These are phyloP conservation scores for Hemileccinum impolitum DNA, from an alignment of 768 basidiomycete genomes.

Conservation along the genomic window DNA sequence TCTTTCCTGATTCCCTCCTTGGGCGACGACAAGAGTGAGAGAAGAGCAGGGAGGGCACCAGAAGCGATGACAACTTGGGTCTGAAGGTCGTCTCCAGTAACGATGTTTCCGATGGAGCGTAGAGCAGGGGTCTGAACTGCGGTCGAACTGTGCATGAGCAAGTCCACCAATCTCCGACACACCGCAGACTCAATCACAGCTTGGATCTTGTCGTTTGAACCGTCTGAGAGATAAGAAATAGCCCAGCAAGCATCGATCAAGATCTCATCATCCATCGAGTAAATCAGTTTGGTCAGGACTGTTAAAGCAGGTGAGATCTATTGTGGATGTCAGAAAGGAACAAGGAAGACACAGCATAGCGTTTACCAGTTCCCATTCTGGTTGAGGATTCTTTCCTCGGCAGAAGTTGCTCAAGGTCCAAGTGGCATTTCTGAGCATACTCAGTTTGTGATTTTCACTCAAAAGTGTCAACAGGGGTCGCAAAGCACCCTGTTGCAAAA, in stretches of 20 bases:
- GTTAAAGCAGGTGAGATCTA: slow-evolving; percentile 96
- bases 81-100: slow-evolving; percentile 98
- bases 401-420: slow-evolving; percentile 99
- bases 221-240: slow-evolving; percentile 98
- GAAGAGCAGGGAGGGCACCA: slow-evolving; percentile 91
- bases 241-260: slow-evolving; percentile 99
- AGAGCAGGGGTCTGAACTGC: slow-evolving; percentile 98
- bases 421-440: slow-evolving; percentile 97
- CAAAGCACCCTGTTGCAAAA: slow-evolving; percentile 89
- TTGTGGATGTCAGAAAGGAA: slow-evolving; percentile 13
- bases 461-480: slow-evolving; percentile 85
- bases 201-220: slow-evolving; percentile 99
- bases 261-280: slow-evolving; percentile 98
- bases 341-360: slow-evolving; percentile 4
- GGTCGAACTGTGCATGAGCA: slow-evolving; percentile 91
- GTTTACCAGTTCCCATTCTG: slow-evolving; percentile 93
- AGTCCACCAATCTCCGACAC: slow-evolving; percentile 93
- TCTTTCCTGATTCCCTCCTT: slow-evolving; percentile 99
- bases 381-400: slow-evolving; percentile 95
- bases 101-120: slow-evolving; percentile 98
- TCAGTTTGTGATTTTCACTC: slow-evolving; percentile 97
- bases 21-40: slow-evolving; percentile 89
- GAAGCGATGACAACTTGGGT: slow-evolving; percentile 99
- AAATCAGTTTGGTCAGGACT: slow-evolving; percentile 97
- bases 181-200: slow-evolving; percentile 99